phyloP scores from a whole-genome alignment of 129 eudicot genomes.

The Solidago caesia region DNA sequence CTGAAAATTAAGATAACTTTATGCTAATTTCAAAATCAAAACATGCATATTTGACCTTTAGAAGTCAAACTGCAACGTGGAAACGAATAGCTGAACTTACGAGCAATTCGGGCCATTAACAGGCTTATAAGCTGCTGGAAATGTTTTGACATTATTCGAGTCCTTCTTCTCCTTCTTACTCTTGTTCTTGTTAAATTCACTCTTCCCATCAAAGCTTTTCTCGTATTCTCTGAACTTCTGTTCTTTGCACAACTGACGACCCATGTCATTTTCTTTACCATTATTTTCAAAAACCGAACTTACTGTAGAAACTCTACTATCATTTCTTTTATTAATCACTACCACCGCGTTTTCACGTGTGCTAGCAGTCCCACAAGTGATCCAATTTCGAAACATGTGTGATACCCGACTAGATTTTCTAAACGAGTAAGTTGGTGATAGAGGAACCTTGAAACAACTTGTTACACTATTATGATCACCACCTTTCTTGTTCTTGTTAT shows the following conservation, averaged over 20 bases:
- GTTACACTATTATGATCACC: constrained; percentile 8
- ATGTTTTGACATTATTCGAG: constrained; percentile 25
- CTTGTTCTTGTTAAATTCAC: constrained; percentile 37
- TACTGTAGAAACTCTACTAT: constrained; percentile 23
- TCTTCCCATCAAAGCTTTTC: constrained; percentile 47
- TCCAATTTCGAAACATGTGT: constrained; percentile 47
- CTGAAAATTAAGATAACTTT: not conserved
- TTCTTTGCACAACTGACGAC: constrained; percentile 38
- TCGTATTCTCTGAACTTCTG: constrained; percentile 43
- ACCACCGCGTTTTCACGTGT: constrained; percentile 54
- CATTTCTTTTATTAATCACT: constrained; percentile 31
- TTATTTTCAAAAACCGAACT: constrained; percentile 31
- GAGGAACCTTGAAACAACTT: constrained; percentile 14
- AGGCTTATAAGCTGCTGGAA: constrained; percentile 50
- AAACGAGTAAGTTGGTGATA: constrained; percentile 20
- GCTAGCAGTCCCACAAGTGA: constrained; percentile 59
- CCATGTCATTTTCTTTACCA: constrained; percentile 23
- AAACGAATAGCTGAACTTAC: constrained; percentile 45
- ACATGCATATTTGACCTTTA: constrained; percentile 11
- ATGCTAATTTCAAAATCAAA: not conserved
- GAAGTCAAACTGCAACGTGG: constrained; percentile 17
- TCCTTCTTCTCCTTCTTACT: constrained; percentile 31
- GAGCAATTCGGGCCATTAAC: constrained; percentile 68
- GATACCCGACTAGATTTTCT: constrained; percentile 46
- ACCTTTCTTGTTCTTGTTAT: constrained; percentile 31